Evolutionary conservation across 129 eudicot genomes (phyloP).

Genomic region (Sambucus nigra): DNA sequence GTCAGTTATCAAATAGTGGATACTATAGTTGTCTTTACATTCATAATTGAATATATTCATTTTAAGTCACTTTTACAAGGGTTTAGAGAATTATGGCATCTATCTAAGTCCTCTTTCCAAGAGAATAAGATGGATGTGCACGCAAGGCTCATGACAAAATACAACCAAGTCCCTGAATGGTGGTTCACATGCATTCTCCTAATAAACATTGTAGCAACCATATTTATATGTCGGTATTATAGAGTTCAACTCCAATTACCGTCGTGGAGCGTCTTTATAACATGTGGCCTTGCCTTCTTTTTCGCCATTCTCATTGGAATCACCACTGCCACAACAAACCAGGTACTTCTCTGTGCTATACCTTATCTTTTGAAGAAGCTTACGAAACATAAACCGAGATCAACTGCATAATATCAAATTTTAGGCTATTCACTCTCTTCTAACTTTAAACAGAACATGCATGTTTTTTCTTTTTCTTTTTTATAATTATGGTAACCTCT

Average conservation of each 20-base stretch:
- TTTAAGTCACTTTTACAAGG: conserved; percentile 8
- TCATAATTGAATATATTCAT: not conserved
- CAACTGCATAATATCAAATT: no score
- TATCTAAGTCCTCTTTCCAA: conserved; percentile 54
- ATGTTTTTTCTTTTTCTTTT: no score
- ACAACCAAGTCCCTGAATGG: no score
- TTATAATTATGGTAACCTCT: no score
- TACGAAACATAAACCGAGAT: not conserved
- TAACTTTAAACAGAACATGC: no score
- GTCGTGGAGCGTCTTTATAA: conserved; percentile 71
- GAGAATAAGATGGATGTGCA: conserved; percentile 54
- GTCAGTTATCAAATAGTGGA: not conserved
- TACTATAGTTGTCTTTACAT: not conserved
- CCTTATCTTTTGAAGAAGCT: not conserved
- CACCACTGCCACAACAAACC: conserved; percentile 66
- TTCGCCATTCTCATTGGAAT: conserved; percentile 64
- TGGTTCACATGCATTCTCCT: no score
- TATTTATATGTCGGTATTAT: no score
- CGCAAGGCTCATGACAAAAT: no score
- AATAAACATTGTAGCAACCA: no score
- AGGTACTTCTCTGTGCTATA: conserved; percentile 19
- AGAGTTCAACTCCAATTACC: conserved; percentile 64
- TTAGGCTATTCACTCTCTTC: no score
- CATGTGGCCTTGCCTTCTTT: conserved; percentile 58
- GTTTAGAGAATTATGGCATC: conserved; percentile 51